Percentiles rank a stretch among this genome's conserved stretches.
Evolutionary conservation across 2,329 filamentous ascomycete genomes (phyloP).

Genomic region (Periconia digitata): DNA sequence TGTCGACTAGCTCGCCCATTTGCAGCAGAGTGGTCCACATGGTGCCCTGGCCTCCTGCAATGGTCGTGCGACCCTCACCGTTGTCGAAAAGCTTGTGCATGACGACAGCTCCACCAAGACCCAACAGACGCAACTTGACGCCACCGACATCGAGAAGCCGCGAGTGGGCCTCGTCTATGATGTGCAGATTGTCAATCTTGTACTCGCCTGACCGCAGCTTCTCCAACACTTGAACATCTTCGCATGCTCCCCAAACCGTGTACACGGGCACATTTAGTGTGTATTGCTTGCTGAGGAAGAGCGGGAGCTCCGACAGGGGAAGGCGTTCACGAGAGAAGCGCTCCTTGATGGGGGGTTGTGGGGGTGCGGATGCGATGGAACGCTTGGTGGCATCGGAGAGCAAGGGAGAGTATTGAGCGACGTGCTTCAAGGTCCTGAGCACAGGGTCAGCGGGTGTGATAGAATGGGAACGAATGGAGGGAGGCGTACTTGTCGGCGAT

Average conservation of each 20-base stretch:
- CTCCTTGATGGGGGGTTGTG: constrained; percentile 72
- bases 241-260: constrained; percentile 98
- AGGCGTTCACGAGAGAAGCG: constrained; percentile 80
- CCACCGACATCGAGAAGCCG: constrained; percentile 92
- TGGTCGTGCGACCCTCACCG: constrained; percentile 94
- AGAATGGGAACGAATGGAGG: background rate
- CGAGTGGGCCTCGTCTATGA: constrained; percentile 97
- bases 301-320: constrained; percentile 87
- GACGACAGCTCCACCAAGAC: constrained; percentile 92
- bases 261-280: constrained; percentile 96
- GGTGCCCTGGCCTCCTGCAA: constrained; percentile 95
- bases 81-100: constrained; percentile 99
- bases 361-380: constrained; percentile 67
- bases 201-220: constrained; percentile 98
- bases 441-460: constrained; percentile 13
- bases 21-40: constrained; percentile 99
- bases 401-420: constrained; percentile 96
- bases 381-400: constrained; percentile 75
- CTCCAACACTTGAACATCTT: constrained; percentile 95
- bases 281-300: constrained; percentile 83
- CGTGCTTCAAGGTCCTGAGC: constrained; percentile 88
- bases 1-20: constrained; percentile 98
- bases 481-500: constrained; percentile 90
- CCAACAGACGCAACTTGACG: constrained; percentile 91
- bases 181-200: constrained; percentile 95